Conservation (phyloP, 2,329 filamentous ascomycete genomes). For the Aspergillus unguis region DNA sequence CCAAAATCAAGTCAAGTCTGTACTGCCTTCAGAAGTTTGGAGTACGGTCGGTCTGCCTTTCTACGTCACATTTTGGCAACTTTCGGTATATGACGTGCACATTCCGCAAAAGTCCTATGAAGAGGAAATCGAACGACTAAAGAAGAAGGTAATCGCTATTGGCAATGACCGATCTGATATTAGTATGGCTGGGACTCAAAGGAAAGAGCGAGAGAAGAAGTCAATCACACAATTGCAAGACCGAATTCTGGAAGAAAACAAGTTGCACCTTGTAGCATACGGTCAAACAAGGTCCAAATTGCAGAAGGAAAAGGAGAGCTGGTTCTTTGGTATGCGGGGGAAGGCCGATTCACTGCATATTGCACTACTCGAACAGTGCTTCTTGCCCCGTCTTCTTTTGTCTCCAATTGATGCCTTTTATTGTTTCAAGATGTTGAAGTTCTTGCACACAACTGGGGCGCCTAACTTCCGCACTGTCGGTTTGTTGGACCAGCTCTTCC, state of each 20-base stretch:
- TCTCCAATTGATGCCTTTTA: slow-evolving; percentile 87
- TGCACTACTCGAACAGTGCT: slow-evolving; percentile 80
- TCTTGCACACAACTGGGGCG: slow-evolving; percentile 78
- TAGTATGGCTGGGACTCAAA: slow-evolving; percentile 61
- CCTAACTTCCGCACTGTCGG: slow-evolving; percentile 84
- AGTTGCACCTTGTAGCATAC: slow-evolving; percentile 65
- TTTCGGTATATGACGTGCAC: slow-evolving; percentile 76
- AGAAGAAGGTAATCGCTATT: slow-evolving; percentile 64
- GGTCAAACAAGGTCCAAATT: slow-evolving; percentile 66
- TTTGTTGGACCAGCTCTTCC: slow-evolving; percentile 79
- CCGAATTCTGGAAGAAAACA: slow-evolving; percentile 69
- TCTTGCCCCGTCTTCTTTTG: slow-evolving; percentile 80
- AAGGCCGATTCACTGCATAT: slow-evolving; percentile 68
- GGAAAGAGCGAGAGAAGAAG: slow-evolving; percentile 68
- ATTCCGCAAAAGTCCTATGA: slow-evolving; percentile 76
- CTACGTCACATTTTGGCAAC: slow-evolving; percentile 88
- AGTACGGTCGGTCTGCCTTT: slow-evolving; percentile 72
- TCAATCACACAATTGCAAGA: slow-evolving; percentile 66
- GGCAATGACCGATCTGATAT: slow-evolving; percentile 71
- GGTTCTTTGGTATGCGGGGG: slow-evolving; percentile 67
- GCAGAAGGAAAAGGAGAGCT: slow-evolving; percentile 70
- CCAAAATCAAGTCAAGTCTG: slow-evolving; percentile 63
- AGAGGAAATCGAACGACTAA: slow-evolving; percentile 66
- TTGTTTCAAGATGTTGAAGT: slow-evolving; percentile 79
- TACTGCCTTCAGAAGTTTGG: slow-evolving; percentile 63